These are phyloP conservation scores for Dysphania ambrosioides DNA, from an alignment of 148 eudicot genomes.

Conservation along the genomic window DNA sequence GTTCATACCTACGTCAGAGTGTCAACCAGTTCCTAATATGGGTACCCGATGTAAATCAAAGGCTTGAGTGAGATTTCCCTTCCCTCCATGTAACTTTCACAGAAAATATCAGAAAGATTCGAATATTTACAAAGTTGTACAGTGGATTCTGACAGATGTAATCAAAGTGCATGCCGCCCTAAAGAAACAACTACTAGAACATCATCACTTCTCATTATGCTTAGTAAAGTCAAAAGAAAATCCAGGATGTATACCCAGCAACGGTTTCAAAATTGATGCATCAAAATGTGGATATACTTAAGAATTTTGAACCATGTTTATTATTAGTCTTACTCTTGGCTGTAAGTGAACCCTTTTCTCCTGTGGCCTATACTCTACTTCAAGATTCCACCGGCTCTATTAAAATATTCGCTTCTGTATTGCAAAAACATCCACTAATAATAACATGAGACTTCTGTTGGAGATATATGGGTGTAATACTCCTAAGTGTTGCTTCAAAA, in stretches of 20 bases:
- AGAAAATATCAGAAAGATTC: not conserved
- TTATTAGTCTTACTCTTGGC: constrained; percentile 12
- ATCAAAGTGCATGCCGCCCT: not conserved
- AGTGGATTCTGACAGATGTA: not conserved
- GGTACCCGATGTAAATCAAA: not conserved
- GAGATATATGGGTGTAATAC: too few species aligned
- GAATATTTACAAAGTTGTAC: not conserved
- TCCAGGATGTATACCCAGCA: constrained; percentile 9
- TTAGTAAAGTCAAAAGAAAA: constrained; percentile 10
- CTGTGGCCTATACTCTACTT: constrained; percentile 19
- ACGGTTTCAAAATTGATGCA: constrained; percentile 11
- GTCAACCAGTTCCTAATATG: not conserved
- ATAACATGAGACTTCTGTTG: constrained; percentile 10
- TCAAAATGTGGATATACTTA: constrained; percentile 2
- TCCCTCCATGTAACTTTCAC: not conserved
- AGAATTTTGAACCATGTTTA: constrained; percentile 5
- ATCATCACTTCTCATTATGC: not conserved
- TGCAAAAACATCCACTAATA: constrained; percentile 8
- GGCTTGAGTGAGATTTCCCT: too few species aligned
- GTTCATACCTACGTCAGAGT: not conserved
- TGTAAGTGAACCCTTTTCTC: constrained; percentile 22
- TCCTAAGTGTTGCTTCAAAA: too few species aligned
- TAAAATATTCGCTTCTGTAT: constrained; percentile 15
- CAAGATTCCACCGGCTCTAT: constrained; percentile 18
- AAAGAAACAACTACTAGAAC: not conserved